Conservation (phyloP, 116 monocot genomes). For the Papilionanthe hybrid region DNA sequence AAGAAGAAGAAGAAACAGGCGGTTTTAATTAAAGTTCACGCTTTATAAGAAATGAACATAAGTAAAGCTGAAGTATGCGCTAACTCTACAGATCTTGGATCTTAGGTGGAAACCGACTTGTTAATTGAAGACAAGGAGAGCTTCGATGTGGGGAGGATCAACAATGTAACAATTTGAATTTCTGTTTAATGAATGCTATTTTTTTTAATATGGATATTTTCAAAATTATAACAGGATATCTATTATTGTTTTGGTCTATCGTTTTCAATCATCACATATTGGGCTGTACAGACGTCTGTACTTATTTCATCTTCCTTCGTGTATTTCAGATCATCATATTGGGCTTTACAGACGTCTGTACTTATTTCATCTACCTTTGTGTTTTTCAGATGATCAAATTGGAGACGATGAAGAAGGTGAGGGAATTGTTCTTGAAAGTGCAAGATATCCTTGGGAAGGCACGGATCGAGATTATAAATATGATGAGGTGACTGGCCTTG, state of each 20-base stretch:
- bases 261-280: neutral
- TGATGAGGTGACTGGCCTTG: conserved; percentile 59
- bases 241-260: neutral
- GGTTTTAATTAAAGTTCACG: conserved; percentile 3
- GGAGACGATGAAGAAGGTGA: conserved; percentile 34
- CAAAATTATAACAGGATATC: neutral
- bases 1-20: conserved; percentile 96
- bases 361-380: neutral
- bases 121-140: conserved; percentile 51
- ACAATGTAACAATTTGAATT: conserved; percentile 23
- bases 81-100: neutral
- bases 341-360: neutral
- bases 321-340: too few relatives aligned
- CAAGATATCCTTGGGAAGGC: conserved; percentile 79
- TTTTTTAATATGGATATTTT: neutral
- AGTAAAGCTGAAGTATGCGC: neutral
- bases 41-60: neutral
- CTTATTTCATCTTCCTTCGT: neutral
- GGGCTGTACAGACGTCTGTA: neutral
- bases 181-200: neutral
- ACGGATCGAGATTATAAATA: conserved; percentile 63
- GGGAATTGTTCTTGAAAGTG: conserved; percentile 43
- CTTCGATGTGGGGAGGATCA: conserved; percentile 46
- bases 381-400: conserved; percentile 37
- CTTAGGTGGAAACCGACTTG: conserved; percentile 71